Evolutionary conservation across 768 basidiomycete species (phyloP).

Genomic region (Panaeolus papilionaceus): DNA sequence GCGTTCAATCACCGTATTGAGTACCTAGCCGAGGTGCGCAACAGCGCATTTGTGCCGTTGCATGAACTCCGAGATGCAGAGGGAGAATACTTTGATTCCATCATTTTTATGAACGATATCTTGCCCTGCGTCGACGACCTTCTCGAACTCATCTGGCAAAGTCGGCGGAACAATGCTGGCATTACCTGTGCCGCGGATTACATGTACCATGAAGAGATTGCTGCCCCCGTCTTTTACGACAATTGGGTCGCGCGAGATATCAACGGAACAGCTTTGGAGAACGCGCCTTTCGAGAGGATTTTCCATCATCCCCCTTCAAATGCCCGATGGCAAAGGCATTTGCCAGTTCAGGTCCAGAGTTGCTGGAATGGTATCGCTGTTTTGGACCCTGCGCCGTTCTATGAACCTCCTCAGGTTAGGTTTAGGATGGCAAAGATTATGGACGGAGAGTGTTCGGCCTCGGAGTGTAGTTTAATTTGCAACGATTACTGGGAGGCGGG

Average conservation of each 20-base stretch:
- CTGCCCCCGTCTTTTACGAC: constrained; percentile 94
- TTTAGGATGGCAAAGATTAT: constrained; percentile 95
- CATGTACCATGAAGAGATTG: constrained; percentile 98
- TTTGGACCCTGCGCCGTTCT: constrained; percentile 95
- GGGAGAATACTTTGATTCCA: constrained; percentile 94
- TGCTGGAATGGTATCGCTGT: constrained; percentile 99
- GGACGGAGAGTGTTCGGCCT: constrained; percentile 93
- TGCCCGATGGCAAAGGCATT: constrained; percentile 86
- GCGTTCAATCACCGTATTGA: constrained; percentile 99
- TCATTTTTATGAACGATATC: constrained; percentile 99
- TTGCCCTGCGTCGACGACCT: constrained; percentile 97
- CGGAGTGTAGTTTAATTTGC: constrained; percentile 95
- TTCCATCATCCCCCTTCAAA: constrained; percentile 86
- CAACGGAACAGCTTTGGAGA: constrained; percentile 98
- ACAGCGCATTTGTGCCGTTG: constrained; percentile 94
- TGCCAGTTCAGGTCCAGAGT: constrained; percentile 95
- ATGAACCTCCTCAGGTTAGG: constrained; percentile 85
- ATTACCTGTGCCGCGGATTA: constrained; percentile 99
- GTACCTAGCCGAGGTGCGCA: constrained; percentile 99
- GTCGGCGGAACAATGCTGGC: constrained; percentile 90
- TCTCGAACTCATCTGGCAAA: constrained; percentile 97
- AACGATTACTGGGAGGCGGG: constrained; percentile 99
- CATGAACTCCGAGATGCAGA: constrained; percentile 92
- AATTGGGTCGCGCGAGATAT: constrained; percentile 99
- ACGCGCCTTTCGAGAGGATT: constrained; percentile 93